Evolutionary conservation across 2,329 filamentous ascomycete species (phyloP), one percentile per base, ranked within the genome.

Genomic region (Lasiodiplodia gonubiensis): DNA sequence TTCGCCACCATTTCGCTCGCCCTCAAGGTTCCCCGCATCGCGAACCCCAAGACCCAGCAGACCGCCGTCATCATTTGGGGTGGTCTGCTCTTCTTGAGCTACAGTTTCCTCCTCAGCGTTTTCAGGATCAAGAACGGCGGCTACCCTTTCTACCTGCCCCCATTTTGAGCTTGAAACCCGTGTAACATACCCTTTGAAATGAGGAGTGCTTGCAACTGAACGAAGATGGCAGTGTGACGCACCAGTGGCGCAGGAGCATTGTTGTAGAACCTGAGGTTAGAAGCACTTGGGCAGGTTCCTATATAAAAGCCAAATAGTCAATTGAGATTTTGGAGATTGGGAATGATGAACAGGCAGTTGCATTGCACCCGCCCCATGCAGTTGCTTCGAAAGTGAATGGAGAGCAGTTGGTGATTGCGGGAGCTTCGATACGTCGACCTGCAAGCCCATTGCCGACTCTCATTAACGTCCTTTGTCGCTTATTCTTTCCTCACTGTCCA

Each of bases 121-220:
- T 99, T 99, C 86, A 89, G 94, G 74, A 85, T 91, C 74, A 99
- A 99, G 89, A 99, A 98, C 77, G 89, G 89, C 39, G 93, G 93
- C 27, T 99, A 99, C 80, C 94, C 94, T 18, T 97, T 98, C 82
- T 93, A 89, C 76, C 86, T 99, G 69, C 95, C 95, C 66, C 95
- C 95, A 12, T 98, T 99, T 80, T 90, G 84, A 68, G 59, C 54
- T 18, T 21, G 51, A 33, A 49, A 18, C 23, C 18, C 42, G 35
- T 63, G 59, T 63, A 63, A 25, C 46, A 37, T 63, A 37, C 11
- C n/a, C 46, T 14, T 35, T 49, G 18, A 35, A 48, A 27, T 30
- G 16, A 23, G 8, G n/a, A 18, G 18, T 63, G 7, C 35, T 37
- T 63, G 46, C 27, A 39, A 25, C 46, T 35, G 14, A 35, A 49